Evolutionary conservation across 1,284 basidiomycete species (phyloP), one percentile per base, ranked within the genome.

Genomic region (Vanrija sp.): DNA sequence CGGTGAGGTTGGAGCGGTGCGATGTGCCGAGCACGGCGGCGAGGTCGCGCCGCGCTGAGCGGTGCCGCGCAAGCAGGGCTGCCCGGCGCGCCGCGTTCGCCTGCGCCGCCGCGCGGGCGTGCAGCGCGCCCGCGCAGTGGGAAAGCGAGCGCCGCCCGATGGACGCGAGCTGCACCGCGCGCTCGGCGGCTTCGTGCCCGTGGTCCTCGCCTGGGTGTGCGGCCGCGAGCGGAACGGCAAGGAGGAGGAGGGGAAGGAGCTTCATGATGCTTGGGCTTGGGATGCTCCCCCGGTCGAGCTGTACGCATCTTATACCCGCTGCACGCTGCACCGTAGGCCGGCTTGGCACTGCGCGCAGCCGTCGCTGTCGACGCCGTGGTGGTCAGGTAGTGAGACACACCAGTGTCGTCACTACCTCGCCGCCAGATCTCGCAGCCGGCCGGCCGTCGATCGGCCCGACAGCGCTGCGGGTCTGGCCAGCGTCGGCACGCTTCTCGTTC

Each of bases 131-230:
- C 10, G 43, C 19, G 16, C 57, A 59, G 57, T 59, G 57, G 5
- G 50, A 46, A 18, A 59, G 51, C 6, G 50, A 50, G 26, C 57
- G 57, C 19, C 40, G 34, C 38, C 53, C 51, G 26, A 59, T 46
- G 5, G 23, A n/a, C 3, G 18, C 40, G 16, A 59, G 57, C 15
- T 46, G 18, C 5, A 21, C 50, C 23, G 40, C 40, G 26, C 53
- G 57, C 47, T 55, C 53, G 29, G 23, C 26, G 1, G 53, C 57
- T 21, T 55, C 57, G 29, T 19, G 23, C 23, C 15, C 9, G 53
- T 55, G 54, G 44, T 59, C 53, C 43, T 59, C 53, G 38, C 57
- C 57, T 1, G 57, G 57, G 25, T 59, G 57, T 19, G 54, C 54
- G 2, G 46, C 7, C n/a, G 38, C 50, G 12, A 25, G 10, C 10